Evolutionary conservation across 2,329 filamentous ascomycete genomes (phyloP).

Genomic region (Metarhizium robertsii): DNA sequence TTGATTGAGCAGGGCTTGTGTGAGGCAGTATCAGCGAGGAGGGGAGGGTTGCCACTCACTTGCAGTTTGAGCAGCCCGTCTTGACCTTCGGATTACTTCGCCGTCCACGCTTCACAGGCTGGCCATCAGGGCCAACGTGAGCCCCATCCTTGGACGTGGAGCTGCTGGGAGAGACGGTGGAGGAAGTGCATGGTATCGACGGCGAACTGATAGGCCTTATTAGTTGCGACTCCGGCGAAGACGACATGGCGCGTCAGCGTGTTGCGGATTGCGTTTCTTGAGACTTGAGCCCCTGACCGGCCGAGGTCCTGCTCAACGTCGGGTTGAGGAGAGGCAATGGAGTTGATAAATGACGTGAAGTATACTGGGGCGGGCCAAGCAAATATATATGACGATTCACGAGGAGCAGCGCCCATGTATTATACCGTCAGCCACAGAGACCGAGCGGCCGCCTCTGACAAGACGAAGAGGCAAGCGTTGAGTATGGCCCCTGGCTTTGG

Average conservation of each 20-base stretch:
- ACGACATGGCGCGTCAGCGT: not conserved
- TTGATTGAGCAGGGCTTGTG: not conserved
- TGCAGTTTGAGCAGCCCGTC: constrained; percentile 59
- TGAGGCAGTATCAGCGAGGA: not conserved
- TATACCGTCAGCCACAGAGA: not conserved
- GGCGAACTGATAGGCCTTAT: not conserved
- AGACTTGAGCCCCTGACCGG: not conserved
- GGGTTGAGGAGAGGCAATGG: not conserved
- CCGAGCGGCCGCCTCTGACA: no score
- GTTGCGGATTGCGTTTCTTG: not conserved
- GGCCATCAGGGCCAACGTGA: not conserved
- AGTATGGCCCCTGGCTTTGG: not conserved
- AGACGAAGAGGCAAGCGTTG: no score
- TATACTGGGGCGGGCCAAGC: not conserved
- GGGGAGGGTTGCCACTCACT: constrained; percentile 38
- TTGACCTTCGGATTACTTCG: constrained; percentile 54
- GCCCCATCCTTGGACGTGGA: not conserved
- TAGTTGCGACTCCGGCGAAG: not conserved
- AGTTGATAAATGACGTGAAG: not conserved
- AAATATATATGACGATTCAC: not conserved
- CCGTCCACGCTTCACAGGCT: constrained; percentile 31
- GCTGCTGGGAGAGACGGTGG: not conserved
- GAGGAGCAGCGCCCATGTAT: not conserved
- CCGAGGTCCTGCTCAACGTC: not conserved
- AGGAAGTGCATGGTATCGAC: not conserved